These are phyloP conservation scores for Stemphylium lycopersici DNA, from an alignment of 2,329 filamentous ascomycete genomes.

Conservation along the genomic window DNA sequence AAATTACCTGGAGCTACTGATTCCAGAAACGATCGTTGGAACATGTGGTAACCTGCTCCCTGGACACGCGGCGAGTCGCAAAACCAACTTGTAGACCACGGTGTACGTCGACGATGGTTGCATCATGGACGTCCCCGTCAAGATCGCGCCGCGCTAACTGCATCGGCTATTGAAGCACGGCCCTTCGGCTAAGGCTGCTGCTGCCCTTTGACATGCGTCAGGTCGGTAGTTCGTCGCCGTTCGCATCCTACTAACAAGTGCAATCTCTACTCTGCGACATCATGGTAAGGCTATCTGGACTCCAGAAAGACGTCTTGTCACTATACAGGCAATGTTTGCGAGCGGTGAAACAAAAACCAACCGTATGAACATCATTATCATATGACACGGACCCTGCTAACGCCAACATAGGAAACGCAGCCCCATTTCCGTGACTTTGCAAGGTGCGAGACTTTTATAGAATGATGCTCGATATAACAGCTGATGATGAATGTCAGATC, in stretches of 20 bases:
- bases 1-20: too few relatives aligned
- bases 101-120: neutral
- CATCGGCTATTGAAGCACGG: slow-evolving; percentile 2
- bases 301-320: slow-evolving; percentile 86
- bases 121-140: slow-evolving; percentile 11
- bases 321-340: slow-evolving; percentile 88
- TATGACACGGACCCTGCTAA: slow-evolving; percentile 13
- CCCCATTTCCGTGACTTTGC: slow-evolving; percentile 69
- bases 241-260: neutral
- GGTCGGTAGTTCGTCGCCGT: slow-evolving; percentile 1
- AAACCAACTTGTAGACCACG: too few relatives aligned
- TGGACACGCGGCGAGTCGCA: too few relatives aligned
- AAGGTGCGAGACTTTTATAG: slow-evolving; percentile 54
- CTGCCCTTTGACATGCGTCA: neutral
- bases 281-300: slow-evolving; percentile 71
- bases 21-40: too few relatives aligned
- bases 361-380: slow-evolving; percentile 56
- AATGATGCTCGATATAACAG: neutral
- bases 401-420: slow-evolving; percentile 56
- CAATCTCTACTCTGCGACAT: neutral
- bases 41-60: too few relatives aligned
- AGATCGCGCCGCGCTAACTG: slow-evolving; percentile 10
- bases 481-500: slow-evolving; percentile 54
- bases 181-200: slow-evolving; percentile 1
- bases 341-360: slow-evolving; percentile 79